phyloP scores from a whole-genome alignment of 306 rosid species.

The Hippophae tibetana region DNA sequence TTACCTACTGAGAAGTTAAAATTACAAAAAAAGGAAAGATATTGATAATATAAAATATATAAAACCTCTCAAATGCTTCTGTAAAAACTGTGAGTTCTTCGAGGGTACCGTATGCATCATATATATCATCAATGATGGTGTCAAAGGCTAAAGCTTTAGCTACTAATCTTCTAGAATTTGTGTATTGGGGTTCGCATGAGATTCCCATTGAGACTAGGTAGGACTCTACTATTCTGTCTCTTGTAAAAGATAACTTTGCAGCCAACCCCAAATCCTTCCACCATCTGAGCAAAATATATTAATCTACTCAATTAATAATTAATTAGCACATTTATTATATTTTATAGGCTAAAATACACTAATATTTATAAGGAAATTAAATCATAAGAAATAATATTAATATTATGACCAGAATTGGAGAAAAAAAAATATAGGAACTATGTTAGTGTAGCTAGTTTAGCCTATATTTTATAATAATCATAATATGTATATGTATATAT shows the following conservation, averaged over 20 bases:
- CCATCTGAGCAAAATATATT: slow-evolving; percentile 29
- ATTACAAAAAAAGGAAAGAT: neutral
- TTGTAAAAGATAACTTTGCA: slow-evolving; percentile 31
- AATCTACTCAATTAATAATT: neutral
- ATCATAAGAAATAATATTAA: too few relatives aligned
- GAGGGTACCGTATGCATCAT: slow-evolving; percentile 42
- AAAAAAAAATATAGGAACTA: too few relatives aligned
- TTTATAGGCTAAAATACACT: neutral
- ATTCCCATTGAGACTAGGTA: slow-evolving; percentile 44
- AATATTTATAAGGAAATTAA: too few relatives aligned
- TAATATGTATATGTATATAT: too few relatives aligned
- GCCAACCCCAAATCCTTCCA: slow-evolving; percentile 42
- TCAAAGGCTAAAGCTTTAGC: slow-evolving; percentile 37
- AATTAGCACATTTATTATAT: neutral
- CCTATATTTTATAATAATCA: neutral
- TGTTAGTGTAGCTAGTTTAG: too few relatives aligned
- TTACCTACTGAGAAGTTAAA: neutral
- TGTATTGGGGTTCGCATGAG: slow-evolving; percentile 27
- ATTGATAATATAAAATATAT: neutral
- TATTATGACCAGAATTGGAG: too few relatives aligned
- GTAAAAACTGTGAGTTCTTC: slow-evolving; percentile 49
- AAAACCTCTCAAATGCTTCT: slow-evolving; percentile 35
- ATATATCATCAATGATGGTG: slow-evolving; percentile 44
- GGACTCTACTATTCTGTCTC: slow-evolving; percentile 49
- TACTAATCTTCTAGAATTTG: slow-evolving; percentile 29